Percentiles rank a stretch among this genome's conserved stretches.
These are phyloP conservation scores for Talaromyces nanjingensis DNA, from an alignment of 495 filamentous ascomycete species.

Conservation along the genomic window DNA sequence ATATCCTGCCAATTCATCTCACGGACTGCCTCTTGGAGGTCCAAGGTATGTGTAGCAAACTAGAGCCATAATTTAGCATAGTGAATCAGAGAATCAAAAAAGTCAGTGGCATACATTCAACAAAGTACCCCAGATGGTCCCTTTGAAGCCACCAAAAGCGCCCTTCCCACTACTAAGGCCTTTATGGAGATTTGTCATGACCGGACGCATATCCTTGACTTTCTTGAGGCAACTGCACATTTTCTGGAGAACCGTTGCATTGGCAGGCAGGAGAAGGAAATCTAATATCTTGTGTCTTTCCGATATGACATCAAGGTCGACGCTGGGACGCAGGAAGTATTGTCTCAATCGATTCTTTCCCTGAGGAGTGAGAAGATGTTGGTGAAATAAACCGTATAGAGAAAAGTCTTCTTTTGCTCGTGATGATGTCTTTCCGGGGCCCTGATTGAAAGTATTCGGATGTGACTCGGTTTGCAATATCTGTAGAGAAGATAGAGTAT, in stretches of 20 bases:
- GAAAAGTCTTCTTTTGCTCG: constrained; percentile 86
- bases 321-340: constrained; percentile 77
- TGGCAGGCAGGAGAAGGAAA: constrained; percentile 64
- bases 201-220: constrained; percentile 71
- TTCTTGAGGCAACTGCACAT: constrained; percentile 60
- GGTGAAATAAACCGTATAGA: constrained; percentile 74
- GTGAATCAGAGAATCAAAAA: background rate
- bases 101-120: constrained; percentile 31
- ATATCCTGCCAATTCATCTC: constrained; percentile 51
- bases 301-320: constrained; percentile 59
- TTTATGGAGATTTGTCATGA: constrained; percentile 66
- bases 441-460: constrained; percentile 78
- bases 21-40: constrained; percentile 57
- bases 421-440: constrained; percentile 57
- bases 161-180: constrained; percentile 61
- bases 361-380: constrained; percentile 73
- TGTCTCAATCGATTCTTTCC: constrained; percentile 70
- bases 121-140: constrained; percentile 65
- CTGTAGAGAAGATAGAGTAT: constrained; percentile 76
- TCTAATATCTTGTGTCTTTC: constrained; percentile 66
- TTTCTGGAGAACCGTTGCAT: constrained; percentile 45
- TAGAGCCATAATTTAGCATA: constrained; percentile 15
- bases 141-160: constrained; percentile 50
- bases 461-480: constrained; percentile 80
- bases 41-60: constrained; percentile 62